Conservation (phyloP, 257 asterid genomes). For the Plantago major region DNA sequence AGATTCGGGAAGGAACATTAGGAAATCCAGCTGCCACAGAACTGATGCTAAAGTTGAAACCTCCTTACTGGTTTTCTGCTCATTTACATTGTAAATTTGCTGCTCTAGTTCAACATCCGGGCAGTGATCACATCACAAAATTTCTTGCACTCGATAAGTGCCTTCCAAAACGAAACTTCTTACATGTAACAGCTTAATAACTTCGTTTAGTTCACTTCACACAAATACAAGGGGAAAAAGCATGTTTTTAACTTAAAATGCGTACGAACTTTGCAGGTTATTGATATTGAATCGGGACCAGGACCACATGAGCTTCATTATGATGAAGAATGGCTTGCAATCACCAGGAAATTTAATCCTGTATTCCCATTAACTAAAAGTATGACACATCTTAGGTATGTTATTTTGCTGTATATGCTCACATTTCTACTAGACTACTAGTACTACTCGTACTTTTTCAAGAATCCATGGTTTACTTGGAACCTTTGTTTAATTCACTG, state of each 20-base stretch:
- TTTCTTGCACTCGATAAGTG: conserved; percentile 63
- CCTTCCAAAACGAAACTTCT: conserved; percentile 50
- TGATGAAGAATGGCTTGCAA: conserved; percentile 98
- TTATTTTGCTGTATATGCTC: conserved; percentile 11
- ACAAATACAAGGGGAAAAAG: too few relatives aligned
- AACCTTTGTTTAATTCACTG: conserved; percentile 22
- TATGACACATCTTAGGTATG: conserved; percentile 53
- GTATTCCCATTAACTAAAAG: conserved; percentile 56
- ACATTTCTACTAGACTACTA: too few relatives aligned
- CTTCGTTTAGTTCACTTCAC: conserved; percentile 17
- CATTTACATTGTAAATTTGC: conserved; percentile 95
- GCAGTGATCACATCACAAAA: conserved; percentile 46
- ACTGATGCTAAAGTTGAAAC: conserved; percentile 75
- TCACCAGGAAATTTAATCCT: conserved; percentile 69
- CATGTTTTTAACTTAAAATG: conserved; percentile 9
- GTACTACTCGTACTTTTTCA: too few relatives aligned
- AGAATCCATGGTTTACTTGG: conserved; percentile 1
- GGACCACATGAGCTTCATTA: conserved; percentile 81
- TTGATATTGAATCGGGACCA: conserved; percentile 69
- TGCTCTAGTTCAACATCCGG: conserved; percentile 86
- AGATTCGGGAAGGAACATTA: conserved; percentile 72
- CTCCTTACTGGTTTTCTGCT: too few relatives aligned
- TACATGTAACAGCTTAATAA: conserved; percentile 52
- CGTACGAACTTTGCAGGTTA: conserved; percentile 40
- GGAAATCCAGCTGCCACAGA: conserved; percentile 89